Percentiles rank a stretch among this genome's conserved stretches.
Evolutionary conservation across 2,329 filamentous ascomycete genomes (phyloP).

Genomic region (Clarireedia paspali): DNA sequence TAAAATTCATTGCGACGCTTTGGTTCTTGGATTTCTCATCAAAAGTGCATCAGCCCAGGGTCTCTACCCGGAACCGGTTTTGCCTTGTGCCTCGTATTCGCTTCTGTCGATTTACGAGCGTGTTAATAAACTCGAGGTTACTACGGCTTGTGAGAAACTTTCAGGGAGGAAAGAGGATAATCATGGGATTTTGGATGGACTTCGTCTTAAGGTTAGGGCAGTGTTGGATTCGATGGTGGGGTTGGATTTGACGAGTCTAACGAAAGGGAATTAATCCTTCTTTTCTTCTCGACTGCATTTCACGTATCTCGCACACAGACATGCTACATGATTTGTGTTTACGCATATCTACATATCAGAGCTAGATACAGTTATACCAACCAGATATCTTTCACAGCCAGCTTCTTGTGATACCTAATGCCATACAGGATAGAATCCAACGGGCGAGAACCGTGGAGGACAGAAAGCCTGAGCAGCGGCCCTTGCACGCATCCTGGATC

Average conservation of each 20-base stretch:
- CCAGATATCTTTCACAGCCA: too few relatives aligned
- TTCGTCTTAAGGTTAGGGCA: accelerated
- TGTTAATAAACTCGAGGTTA: neutral
- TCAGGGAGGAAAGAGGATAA: neutral
- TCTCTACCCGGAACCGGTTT: neutral
- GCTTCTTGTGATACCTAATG: too few relatives aligned
- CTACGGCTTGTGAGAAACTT: neutral
- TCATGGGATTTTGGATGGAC: neutral
- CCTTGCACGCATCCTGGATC: too few relatives aligned
- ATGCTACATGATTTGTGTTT: too few relatives aligned
- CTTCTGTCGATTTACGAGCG: neutral
- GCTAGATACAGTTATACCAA: too few relatives aligned
- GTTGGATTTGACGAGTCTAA: neutral
- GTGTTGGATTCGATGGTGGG: neutral
- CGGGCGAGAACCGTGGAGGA: too few relatives aligned
- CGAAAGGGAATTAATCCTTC: neutral
- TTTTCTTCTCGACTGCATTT: too few relatives aligned
- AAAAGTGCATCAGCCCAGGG: neutral
- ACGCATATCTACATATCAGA: too few relatives aligned
- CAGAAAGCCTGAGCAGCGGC: too few relatives aligned
- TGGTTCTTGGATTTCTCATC: neutral
- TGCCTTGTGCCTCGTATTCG: neutral
- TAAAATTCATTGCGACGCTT: neutral
- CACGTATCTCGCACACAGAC: too few relatives aligned
- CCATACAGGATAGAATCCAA: too few relatives aligned